These are phyloP conservation scores for Porpolomopsis calyptriformis DNA, from an alignment of 768 basidiomycete genomes.

Conservation along the genomic window DNA sequence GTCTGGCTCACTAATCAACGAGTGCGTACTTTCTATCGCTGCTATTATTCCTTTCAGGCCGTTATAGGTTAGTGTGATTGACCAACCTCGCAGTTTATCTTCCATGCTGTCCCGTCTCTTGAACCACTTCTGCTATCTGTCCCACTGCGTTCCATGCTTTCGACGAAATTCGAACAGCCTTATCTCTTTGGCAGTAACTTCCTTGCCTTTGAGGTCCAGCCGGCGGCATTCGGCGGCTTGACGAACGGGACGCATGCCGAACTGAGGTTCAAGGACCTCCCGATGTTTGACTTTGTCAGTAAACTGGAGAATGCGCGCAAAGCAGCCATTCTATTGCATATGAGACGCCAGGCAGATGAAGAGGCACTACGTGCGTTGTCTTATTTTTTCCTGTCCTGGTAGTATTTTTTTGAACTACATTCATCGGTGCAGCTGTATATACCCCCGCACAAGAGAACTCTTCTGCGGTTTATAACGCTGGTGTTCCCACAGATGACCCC, in stretches of 20 bases:
- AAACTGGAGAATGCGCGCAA: conserved; percentile 71
- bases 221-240: conserved; percentile 57
- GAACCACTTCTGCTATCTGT: conserved; percentile 46
- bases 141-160: conserved; percentile 53
- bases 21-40: conserved; percentile 29
- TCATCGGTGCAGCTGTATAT: conserved; percentile 30
- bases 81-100: conserved; percentile 9
- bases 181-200: conserved; percentile 56
- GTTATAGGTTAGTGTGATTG: neutral
- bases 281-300: conserved; percentile 65
- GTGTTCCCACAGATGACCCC: conserved; percentile 39
- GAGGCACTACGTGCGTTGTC: conserved; percentile 49
- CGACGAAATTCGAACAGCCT: conserved; percentile 68
- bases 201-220: conserved; percentile 54
- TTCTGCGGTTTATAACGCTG: conserved; percentile 27
- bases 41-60: neutral
- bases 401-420: neutral
- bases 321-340: conserved; percentile 46
- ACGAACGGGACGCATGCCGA: conserved; percentile 54
- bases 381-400: neutral
- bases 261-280: conserved; percentile 54
- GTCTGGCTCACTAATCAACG: conserved; percentile 64
- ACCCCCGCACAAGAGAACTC: conserved; percentile 30
- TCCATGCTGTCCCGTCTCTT: conserved; percentile 19
- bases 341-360: conserved; percentile 59